These are phyloP conservation scores for Farysia itapuensis DNA, from an alignment of 1,284 basidiomycete species.

Conservation along the genomic window DNA sequence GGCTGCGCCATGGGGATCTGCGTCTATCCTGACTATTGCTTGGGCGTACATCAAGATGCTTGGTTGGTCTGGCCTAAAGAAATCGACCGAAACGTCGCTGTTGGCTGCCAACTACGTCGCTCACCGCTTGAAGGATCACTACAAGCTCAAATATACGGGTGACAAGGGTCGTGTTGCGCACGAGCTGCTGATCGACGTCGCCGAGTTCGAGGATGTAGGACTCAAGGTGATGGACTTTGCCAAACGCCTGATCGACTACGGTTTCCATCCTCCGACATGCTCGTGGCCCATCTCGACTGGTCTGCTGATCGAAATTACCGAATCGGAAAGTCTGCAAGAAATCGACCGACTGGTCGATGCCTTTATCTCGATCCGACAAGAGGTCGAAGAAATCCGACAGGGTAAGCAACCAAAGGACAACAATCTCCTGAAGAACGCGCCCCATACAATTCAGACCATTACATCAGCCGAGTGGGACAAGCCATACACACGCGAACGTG, in stretches of 20 bases:
- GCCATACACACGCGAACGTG: slow-evolving; percentile 45
- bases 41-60: slow-evolving; percentile 86
- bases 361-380: slow-evolving; percentile 90
- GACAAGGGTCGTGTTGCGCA: slow-evolving; percentile 88
- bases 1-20: slow-evolving; percentile 89
- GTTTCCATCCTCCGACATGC: slow-evolving; percentile 55
- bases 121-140: slow-evolving; percentile 77
- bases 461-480: slow-evolving; percentile 79
- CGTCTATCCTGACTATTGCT: slow-evolving; percentile 92
- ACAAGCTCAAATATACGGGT: slow-evolving; percentile 87
- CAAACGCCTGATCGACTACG: slow-evolving; percentile 77
- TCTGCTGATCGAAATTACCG: slow-evolving; percentile 56
- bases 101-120: slow-evolving; percentile 98
- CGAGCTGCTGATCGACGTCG: slow-evolving; percentile 90
- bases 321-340: slow-evolving; percentile 54
- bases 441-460: slow-evolving; percentile 80
- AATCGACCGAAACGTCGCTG: slow-evolving; percentile 82
- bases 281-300: slow-evolving; percentile 59
- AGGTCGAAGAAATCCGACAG: slow-evolving; percentile 81
- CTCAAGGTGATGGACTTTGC: slow-evolving; percentile 94
- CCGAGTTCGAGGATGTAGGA: slow-evolving; percentile 83
- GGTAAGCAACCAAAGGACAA: slow-evolving; percentile 68
- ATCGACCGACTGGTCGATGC: slow-evolving; percentile 82
- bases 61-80: slow-evolving; percentile 80
- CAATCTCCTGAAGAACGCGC: slow-evolving; percentile 90